Base-by-base conservation (phyloP, 1,284 basidiomycete species). In the Malassezia slooffiae region DNA sequence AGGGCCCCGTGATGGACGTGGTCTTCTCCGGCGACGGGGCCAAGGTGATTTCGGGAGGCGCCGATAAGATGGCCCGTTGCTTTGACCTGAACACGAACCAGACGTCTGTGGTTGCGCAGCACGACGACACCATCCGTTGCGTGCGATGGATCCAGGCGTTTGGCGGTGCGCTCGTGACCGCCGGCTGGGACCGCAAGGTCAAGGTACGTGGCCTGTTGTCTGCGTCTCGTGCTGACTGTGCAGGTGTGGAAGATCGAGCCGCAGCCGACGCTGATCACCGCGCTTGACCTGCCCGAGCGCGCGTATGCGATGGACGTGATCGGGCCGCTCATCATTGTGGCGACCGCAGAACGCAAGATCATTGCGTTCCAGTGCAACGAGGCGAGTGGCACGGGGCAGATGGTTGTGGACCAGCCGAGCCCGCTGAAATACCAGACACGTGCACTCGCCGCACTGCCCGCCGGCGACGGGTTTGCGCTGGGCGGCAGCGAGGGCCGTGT, bases 401-500 rank as follows among this genome's bases (percentile, higher is more conserved):
- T 55, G 17, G 33, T 61, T 2, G 46, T 41, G 37, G 42, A 39
- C 22, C 39, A 46, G 32, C 47, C 60, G 28, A 51, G 43, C 45
- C 68, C 61, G 17, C 86, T 59, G 74, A 76, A 91, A 70, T 88
- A 85, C 83, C 91, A 96, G 72, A 95, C 91, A 3, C 79, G 91
- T 5, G 48, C 46, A n/a, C 47, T 58, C 34, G 56, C 59, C 4
- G 52, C 58, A 0, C 43, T 62, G 1, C 65, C 65, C 9, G 59
- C 58, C 15, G 60, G 60, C 5, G 58, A 60, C 32, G 66, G 63
- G 2, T 67, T 62, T 35, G 88, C 89, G 0, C 77, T 96, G 0
- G 91, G 91, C 13, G 90, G 87, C 65, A 81, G 95, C 10, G 91
- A 97, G 72, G 91, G 91, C 8, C 77, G 91, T 38, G 88, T 96